Evolutionary conservation across 805 yeast species (phyloP).

Genomic region (Starmerella vaccinii): DNA sequence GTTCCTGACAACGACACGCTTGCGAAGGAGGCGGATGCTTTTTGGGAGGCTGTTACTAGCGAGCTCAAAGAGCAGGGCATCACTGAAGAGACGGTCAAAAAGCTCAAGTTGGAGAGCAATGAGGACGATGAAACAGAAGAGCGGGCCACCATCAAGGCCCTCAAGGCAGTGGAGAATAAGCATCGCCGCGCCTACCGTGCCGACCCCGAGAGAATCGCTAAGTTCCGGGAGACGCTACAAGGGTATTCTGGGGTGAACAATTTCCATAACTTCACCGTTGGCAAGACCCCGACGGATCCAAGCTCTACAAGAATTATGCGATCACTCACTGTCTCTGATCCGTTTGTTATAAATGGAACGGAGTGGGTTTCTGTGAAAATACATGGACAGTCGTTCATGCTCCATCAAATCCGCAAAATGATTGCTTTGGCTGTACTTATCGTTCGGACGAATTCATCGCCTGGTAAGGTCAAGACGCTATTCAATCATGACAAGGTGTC

Average conservation of each 20-base stretch:
- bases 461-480: conserved; percentile 63
- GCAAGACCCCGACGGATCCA: conserved; percentile 73
- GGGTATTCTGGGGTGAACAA: conserved; percentile 80
- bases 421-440: conserved; percentile 86
- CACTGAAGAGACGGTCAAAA: conserved; percentile 13
- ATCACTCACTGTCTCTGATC: conserved; percentile 66
- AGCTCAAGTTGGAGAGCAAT: conserved; percentile 9
- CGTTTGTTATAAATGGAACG: conserved; percentile 82
- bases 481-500: conserved; percentile 66
- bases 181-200: conserved; percentile 63
- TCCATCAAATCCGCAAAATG: conserved; percentile 97
- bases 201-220: conserved; percentile 47
- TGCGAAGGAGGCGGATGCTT: conserved; percentile 59
- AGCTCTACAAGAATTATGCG: conserved; percentile 80
- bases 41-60: conserved; percentile 49
- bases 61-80: conserved; percentile 14
- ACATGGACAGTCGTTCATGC: conserved; percentile 97
- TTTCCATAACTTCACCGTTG: conserved; percentile 79
- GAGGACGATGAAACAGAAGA: conserved; percentile 31
- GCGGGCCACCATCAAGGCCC: conserved; percentile 33
- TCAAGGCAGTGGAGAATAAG: conserved; percentile 54
- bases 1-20: conserved; percentile 51
- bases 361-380: conserved; percentile 95
- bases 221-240: conserved; percentile 58
- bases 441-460: conserved; percentile 77